Conservation (phyloP, 2,329 filamentous ascomycete genomes). For the Aspergillus tubingensis region DNA sequence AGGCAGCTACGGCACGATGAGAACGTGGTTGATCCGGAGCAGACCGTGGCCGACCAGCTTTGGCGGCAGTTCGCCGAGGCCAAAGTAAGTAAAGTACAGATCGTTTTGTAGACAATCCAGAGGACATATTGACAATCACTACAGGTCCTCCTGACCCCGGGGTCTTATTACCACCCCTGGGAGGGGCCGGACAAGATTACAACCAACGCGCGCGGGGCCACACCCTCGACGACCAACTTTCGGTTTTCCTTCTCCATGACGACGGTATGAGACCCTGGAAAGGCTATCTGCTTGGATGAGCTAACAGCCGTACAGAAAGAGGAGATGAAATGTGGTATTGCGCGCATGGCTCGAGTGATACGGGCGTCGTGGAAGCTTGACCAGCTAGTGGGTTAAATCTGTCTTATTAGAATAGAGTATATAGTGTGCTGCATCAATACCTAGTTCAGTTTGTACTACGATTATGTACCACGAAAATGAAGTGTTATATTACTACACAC, state of each 20-base stretch:
- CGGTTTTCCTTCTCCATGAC: slow-evolving; percentile 3
- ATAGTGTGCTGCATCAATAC: no score
- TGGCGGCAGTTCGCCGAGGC: not conserved
- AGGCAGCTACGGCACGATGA: not conserved
- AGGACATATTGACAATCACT: not conserved
- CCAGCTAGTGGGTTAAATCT: not conserved
- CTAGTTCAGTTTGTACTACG: no score
- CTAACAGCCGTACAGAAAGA: not conserved
- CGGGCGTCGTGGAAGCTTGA: not conserved
- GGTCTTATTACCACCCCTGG: not conserved
- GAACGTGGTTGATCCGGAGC: not conserved
- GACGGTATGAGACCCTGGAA: not conserved
- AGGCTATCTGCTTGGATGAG: not conserved
- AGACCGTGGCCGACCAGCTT: not conserved
- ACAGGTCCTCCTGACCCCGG: not conserved
- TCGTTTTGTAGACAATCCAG: no score
- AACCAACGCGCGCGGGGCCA: not conserved
- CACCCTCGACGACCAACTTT: not conserved
- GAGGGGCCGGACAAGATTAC: not conserved
- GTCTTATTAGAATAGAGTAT: no score
- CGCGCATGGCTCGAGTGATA: not conserved
- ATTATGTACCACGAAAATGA: no score
- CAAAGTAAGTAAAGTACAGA: not conserved
- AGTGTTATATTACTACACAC: no score
- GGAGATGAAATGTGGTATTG: not conserved